Evolutionary conservation across 495 filamentous ascomycete species (phyloP).

Genomic region (Penicillium coffeae): DNA sequence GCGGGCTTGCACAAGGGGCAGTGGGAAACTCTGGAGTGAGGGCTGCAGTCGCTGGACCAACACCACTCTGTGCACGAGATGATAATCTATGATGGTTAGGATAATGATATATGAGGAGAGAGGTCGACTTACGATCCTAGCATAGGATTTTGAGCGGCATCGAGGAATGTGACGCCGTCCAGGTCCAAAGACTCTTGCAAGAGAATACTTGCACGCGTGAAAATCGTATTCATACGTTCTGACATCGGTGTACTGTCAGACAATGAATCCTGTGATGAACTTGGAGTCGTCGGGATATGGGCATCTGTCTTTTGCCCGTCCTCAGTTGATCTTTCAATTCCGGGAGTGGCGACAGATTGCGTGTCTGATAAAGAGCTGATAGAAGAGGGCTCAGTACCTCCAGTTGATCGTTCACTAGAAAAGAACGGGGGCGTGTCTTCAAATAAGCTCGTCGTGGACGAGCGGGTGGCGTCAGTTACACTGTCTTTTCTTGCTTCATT

Average conservation of each 20-base stretch:
- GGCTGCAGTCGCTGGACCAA: background rate
- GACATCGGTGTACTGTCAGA: slow-evolving; percentile 8
- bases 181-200: slow-evolving; percentile 38
- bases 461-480: background rate
- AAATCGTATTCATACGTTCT: slow-evolving; percentile 24
- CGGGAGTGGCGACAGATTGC: slow-evolving; percentile 5
- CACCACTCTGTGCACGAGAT: background rate
- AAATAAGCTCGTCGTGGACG: slow-evolving; percentile 3
- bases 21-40: background rate
- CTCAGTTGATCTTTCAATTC: slow-evolving; percentile 9
- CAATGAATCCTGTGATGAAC: slow-evolving; percentile 3
- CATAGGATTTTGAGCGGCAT: slow-evolving; percentile 19
- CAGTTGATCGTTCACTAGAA: background rate
- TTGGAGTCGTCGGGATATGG: background rate
- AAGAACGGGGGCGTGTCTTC: slow-evolving; percentile 5
- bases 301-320: slow-evolving; percentile 4
- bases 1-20: slow-evolving; percentile 17
- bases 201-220: slow-evolving; percentile 33
- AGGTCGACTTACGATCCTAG: background rate
- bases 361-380: slow-evolving; percentile 12
- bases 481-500: background rate
- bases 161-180: slow-evolving; percentile 41
- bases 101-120: too few species aligned
- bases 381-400: slow-evolving; percentile 12
- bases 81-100: too few species aligned